Evolutionary conservation across 1,284 basidiomycete genomes (phyloP).

Genomic region (Leccinum pachyderme): DNA sequence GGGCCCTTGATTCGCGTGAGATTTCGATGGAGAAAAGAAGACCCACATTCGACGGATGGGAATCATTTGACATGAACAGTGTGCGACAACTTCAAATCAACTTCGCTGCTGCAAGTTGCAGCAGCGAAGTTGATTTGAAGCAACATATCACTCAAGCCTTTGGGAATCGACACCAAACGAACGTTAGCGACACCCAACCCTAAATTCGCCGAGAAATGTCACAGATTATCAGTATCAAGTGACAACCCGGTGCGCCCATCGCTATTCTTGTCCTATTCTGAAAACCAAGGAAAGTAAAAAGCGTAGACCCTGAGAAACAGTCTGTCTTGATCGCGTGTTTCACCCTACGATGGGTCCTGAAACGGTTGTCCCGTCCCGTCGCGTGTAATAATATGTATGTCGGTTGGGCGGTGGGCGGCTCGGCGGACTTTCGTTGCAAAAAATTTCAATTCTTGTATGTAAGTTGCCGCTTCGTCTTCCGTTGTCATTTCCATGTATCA

Average conservation of each 20-base stretch:
- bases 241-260: background rate
- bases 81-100: background rate
- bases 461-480: conserved; percentile 11
- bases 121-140: too few species aligned
- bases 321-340: conserved; percentile 7
- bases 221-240: background rate
- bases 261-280: background rate
- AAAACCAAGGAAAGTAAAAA: background rate
- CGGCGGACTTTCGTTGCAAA: conserved; percentile 1
- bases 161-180: background rate
- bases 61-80: conserved; percentile 4
- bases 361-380: conserved; percentile 6
- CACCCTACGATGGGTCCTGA: conserved; percentile 11
- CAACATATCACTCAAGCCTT: background rate
- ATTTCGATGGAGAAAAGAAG: conserved; percentile 3
- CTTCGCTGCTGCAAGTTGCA: background rate
- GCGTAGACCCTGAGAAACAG: conserved; percentile 4
- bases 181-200: conserved; percentile 1
- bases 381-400: background rate
- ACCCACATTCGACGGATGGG: background rate
- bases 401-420: background rate
- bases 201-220: background rate
- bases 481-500: background rate
- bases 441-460: background rate
- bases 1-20: conserved; percentile 9